phyloP scores from a whole-genome alignment of 768 basidiomycete genomes.

The Auricularia sp. region DNA sequence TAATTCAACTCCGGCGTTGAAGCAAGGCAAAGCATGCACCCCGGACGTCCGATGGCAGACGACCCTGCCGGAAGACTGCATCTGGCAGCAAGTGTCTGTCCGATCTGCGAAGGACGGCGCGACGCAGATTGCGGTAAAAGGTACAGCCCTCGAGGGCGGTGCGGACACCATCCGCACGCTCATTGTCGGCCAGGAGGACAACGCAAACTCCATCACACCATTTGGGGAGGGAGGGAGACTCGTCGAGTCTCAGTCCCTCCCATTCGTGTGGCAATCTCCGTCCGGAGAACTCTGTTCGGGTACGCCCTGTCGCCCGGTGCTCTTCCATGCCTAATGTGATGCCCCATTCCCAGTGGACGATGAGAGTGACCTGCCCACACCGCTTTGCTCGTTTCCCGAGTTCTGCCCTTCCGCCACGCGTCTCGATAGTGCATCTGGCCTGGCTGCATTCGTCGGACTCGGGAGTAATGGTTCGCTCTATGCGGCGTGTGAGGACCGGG shows the following conservation, averaged over 20 bases:
- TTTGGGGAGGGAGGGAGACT: constrained; percentile 1
- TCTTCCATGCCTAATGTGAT: neutral
- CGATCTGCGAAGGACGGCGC: neutral
- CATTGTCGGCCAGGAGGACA: neutral
- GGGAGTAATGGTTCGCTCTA: constrained; percentile 11
- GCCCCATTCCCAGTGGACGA: constrained; percentile 11
- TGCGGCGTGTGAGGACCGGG: neutral
- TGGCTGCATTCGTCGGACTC: constrained; percentile 49
- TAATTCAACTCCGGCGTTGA: constrained; percentile 39
- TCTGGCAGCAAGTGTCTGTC: neutral
- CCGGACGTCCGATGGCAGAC: neutral
- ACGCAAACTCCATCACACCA: neutral
- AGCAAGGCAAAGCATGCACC: neutral
- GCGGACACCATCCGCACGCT: neutral
- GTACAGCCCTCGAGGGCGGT: neutral
- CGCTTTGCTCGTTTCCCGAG: constrained; percentile 40
- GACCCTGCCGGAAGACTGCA: neutral
- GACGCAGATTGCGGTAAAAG: neutral
- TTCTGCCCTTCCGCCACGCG: constrained; percentile 40
- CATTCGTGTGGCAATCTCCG: constrained; percentile 1
- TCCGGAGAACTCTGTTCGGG: neutral
- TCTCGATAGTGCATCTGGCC: constrained; percentile 16
- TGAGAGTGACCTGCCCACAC: constrained; percentile 13
- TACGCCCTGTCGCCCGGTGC: neutral
- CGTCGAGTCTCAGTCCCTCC: neutral